Percentiles rank a stretch among this genome's conserved stretches.
Conservation (phyloP, 2,329 filamentous ascomycete species). For the Aureobasidium sp. region DNA sequence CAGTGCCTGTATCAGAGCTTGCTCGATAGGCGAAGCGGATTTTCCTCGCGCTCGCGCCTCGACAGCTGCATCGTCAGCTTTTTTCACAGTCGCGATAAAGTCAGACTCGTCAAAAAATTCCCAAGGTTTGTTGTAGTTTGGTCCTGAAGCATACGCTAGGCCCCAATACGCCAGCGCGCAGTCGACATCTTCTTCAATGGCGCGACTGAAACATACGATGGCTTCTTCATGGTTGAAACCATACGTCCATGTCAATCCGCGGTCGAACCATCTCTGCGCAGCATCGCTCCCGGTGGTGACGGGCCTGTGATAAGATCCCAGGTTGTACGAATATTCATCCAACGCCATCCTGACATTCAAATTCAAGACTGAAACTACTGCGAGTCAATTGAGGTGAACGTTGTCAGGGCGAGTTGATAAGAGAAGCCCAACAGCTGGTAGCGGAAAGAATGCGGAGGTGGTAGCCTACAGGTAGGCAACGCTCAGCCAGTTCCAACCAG, state of each 20-base stretch:
- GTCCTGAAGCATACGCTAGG: conserved; percentile 62
- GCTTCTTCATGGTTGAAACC: conserved; percentile 72
- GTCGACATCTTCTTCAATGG: conserved; percentile 45
- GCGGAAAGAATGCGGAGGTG: neutral
- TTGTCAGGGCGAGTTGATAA: neutral
- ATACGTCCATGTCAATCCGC: conserved; percentile 66
- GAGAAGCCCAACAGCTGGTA: neutral
- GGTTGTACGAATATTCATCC: conserved; percentile 39
- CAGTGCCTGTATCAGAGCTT: conserved; percentile 57
- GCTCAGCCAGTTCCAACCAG: neutral
- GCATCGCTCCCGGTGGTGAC: conserved; percentile 47
- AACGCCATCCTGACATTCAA: too few relatives aligned
- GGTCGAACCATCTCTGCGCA: conserved; percentile 62
- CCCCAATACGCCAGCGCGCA: conserved; percentile 65
- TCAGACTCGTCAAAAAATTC: conserved; percentile 59
- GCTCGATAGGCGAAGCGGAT: conserved; percentile 46
- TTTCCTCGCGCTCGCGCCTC: conserved; percentile 37
- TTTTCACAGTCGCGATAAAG: conserved; percentile 43
- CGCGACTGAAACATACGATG: conserved; percentile 54
- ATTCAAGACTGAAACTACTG: too few relatives aligned
- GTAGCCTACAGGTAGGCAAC: neutral
- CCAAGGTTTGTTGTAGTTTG: conserved; percentile 78
- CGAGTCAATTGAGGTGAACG: neutral
- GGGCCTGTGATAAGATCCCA: conserved; percentile 51
- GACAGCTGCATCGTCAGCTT: conserved; percentile 41